A percentile compares a stretch with the other conserved stretches of the same genome.
These are phyloP conservation scores for Saccharomyces pastorianus DNA, from an alignment of 1,139 yeast species.

Conservation along the genomic window DNA sequence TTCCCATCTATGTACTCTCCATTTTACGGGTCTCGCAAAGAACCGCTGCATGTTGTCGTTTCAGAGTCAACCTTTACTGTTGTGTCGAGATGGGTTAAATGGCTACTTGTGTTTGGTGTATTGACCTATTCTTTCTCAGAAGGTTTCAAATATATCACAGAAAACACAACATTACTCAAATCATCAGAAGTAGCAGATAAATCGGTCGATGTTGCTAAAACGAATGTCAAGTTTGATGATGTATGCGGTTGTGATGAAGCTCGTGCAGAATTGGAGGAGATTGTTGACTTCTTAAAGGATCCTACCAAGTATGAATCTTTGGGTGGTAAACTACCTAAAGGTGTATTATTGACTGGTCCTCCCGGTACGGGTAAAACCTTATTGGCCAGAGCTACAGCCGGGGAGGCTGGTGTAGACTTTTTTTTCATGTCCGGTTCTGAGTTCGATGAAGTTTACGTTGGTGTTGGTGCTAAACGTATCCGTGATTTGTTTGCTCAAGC, in stretches of 20 bases:
- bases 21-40: conserved; percentile 37
- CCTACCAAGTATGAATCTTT: conserved; percentile 93
- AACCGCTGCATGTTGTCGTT: conserved; percentile 85
- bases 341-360: conserved; percentile 94
- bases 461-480: conserved; percentile 97
- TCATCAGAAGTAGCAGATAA: conserved; percentile 68
- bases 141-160: conserved; percentile 71
- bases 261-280: conserved; percentile 90
- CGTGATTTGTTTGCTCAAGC: conserved; percentile 92
- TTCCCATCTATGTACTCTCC: conserved; percentile 32
- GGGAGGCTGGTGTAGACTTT: conserved; percentile 98
- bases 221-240: conserved; percentile 82
- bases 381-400: conserved; percentile 96
- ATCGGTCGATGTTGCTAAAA: conserved; percentile 74
- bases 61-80: conserved; percentile 74
- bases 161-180: conserved; percentile 76
- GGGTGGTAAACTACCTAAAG: conserved; percentile 96
- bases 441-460: conserved; percentile 94
- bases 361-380: conserved; percentile 99
- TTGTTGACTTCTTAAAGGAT: conserved; percentile 91
- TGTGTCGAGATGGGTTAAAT: conserved; percentile 79
- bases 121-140: conserved; percentile 65
- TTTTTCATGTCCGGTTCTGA: conserved; percentile 98
- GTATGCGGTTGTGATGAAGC: conserved; percentile 99
- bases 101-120: conserved; percentile 76